Percentiles rank a stretch among this genome's conserved stretches.
phyloP scores from a whole-genome alignment of 208 protist genomes.

The Crithidia sp. region DNA sequence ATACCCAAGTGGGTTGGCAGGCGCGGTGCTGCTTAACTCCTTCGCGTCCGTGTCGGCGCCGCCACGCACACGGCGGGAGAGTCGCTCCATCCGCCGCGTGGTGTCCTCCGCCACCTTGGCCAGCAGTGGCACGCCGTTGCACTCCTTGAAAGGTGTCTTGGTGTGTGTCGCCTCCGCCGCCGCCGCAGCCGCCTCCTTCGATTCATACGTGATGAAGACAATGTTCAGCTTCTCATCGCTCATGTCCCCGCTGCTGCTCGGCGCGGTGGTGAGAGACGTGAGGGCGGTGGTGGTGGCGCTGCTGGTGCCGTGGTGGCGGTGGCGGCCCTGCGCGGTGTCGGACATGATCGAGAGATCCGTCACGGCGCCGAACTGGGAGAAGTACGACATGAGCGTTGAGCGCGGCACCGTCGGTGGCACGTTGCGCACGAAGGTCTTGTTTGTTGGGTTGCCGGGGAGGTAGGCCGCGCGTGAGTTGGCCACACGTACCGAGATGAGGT shows the following conservation, averaged over 20 bases:
- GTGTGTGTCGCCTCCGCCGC: slow-evolving; percentile 71
- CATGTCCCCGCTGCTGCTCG: not conserved
- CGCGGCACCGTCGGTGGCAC: slow-evolving; percentile 58
- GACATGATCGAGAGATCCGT: slow-evolving; percentile 74
- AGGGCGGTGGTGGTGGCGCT: not conserved
- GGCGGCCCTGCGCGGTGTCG: slow-evolving; percentile 53
- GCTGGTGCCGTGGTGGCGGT: slow-evolving; percentile 10
- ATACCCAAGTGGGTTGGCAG: not conserved
- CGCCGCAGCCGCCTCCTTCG: slow-evolving; percentile 55
- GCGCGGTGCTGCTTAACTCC: slow-evolving; percentile 5
- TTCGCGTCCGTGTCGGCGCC: not conserved
- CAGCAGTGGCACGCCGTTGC: slow-evolving; percentile 68
- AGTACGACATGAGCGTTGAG: slow-evolving; percentile 48
- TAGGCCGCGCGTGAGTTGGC: slow-evolving; percentile 73
- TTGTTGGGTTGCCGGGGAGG: slow-evolving; percentile 69
- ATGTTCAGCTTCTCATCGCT: slow-evolving; percentile 54
- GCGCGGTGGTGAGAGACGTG: too few species aligned
- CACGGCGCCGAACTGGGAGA: slow-evolving; percentile 67
- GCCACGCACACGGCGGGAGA: slow-evolving; percentile 43
- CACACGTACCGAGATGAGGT: slow-evolving; percentile 59
- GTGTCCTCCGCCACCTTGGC: slow-evolving; percentile 83
- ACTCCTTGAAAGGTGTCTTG: slow-evolving; percentile 63
- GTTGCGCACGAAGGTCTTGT: slow-evolving; percentile 80
- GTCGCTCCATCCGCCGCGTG: slow-evolving; percentile 64
- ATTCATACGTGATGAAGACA: slow-evolving; percentile 77